These are phyloP conservation scores for Lactarius evosmus DNA, from an alignment of 768 basidiomycete species.

Conservation along the genomic window DNA sequence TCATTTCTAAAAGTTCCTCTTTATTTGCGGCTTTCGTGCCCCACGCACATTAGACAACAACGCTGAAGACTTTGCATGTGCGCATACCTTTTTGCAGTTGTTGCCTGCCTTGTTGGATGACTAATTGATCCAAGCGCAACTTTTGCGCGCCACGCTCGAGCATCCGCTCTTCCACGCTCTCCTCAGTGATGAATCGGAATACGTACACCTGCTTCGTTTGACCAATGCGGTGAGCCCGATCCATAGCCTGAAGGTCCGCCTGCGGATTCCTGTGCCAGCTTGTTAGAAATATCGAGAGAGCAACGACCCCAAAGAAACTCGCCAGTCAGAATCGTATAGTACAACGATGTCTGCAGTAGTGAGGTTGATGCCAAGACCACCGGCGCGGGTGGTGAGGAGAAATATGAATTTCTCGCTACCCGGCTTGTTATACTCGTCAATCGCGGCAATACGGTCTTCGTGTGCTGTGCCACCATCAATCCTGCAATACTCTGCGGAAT, in stretches of 20 bases:
- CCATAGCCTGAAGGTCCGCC: conserved; percentile 98
- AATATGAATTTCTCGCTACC: conserved; percentile 96
- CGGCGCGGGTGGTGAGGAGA: conserved; percentile 92
- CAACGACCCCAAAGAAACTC: conserved; percentile 1
- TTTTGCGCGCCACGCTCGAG: conserved; percentile 95
- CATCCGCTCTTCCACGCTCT: conserved; percentile 94
- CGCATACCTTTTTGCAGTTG: conserved; percentile 70
- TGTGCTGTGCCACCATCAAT: conserved; percentile 96
- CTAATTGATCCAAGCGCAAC: conserved; percentile 89
- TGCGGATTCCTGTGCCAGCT: conserved; percentile 79
- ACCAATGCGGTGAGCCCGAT: conserved; percentile 93
- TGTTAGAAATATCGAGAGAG: background rate
- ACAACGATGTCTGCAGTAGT: conserved; percentile 95
- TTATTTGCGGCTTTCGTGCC: conserved; percentile 73
- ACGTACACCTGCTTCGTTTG: conserved; percentile 98
- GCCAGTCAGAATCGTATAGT: conserved; percentile 97
- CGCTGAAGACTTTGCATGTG: background rate
- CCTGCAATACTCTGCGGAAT: conserved; percentile 78
- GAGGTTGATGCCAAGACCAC: conserved; percentile 95
- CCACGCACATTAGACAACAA: conserved; percentile 4
- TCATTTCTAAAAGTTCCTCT: conserved; percentile 97
- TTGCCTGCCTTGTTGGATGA: conserved; percentile 92
- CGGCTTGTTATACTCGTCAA: conserved; percentile 97
- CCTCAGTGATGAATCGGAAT: conserved; percentile 94
- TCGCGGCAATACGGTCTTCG: conserved; percentile 91